These are phyloP conservation scores for Rhynchospora pubera DNA, from an alignment of 176 grass and related monocot species.

Conservation along the genomic window DNA sequence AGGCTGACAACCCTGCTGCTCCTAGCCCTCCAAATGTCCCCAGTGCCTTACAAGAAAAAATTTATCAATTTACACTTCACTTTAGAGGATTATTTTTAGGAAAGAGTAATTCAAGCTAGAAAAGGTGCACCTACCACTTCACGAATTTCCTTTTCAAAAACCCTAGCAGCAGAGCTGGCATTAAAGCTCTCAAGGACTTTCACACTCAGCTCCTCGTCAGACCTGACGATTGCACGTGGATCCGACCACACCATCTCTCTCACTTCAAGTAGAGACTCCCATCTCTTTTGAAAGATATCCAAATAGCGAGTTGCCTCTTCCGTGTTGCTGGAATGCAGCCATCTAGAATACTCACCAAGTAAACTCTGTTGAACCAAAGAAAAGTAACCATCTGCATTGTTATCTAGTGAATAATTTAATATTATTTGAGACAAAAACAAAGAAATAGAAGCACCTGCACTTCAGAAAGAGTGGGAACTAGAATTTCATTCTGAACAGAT, in stretches of 20 bases:
- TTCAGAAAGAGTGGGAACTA: conserved; percentile 62
- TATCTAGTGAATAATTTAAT: conserved; percentile 1
- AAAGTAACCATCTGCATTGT: background rate
- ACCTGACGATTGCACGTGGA: conserved; percentile 33
- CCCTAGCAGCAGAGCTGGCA: conserved; percentile 54
- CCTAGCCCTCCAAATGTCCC: conserved; percentile 95
- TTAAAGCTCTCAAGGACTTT: conserved; percentile 63
- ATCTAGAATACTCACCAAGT: conserved; percentile 61
- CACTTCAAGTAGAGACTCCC: conserved; percentile 35
- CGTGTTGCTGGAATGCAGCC: conserved; percentile 64
- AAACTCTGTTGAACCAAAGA: conserved; percentile 45
- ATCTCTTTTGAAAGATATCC: conserved; percentile 56
- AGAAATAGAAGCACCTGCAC: conserved; percentile 34
- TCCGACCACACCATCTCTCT: conserved; percentile 34
- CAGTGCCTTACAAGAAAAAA: conserved; percentile 41
- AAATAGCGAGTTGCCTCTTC: conserved; percentile 65
- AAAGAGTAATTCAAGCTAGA: background rate
- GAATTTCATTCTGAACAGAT: conserved; percentile 89
- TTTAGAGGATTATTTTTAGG: conserved; percentile 1
- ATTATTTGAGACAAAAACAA: conserved; percentile 7
- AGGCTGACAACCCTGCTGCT: conserved; percentile 76
- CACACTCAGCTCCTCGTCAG: conserved; percentile 34
- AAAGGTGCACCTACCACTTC: conserved; percentile 60
- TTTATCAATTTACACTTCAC: conserved; percentile 2
- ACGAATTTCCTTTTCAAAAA: conserved; percentile 87